These are phyloP conservation scores for Myxozyma udenii DNA, from an alignment of 805 yeast genomes.

Conservation along the genomic window DNA sequence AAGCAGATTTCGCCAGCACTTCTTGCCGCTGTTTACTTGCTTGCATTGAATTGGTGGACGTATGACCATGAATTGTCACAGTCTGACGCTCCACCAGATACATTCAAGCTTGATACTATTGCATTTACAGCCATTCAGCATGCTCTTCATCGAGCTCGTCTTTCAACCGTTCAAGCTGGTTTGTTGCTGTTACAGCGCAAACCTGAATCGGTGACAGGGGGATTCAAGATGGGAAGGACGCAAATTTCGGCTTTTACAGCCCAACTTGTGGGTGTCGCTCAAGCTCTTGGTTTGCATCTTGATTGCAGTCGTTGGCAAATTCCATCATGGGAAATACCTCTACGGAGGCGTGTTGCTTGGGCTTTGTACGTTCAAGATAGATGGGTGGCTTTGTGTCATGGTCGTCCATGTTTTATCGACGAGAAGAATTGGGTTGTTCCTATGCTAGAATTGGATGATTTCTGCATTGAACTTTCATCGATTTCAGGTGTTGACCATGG, in stretches of 20 bases:
- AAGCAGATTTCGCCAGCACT: conserved; percentile 30
- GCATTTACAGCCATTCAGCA: conserved; percentile 29
- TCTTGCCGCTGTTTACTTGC: conserved; percentile 32
- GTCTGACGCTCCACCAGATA: conserved; percentile 26
- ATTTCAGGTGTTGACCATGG: conserved; percentile 25
- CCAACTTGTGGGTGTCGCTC: conserved; percentile 32
- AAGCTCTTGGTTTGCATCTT: conserved; percentile 32
- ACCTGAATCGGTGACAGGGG: conserved; percentile 20
- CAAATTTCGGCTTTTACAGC: conserved; percentile 32
- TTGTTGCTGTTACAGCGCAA: conserved; percentile 36
- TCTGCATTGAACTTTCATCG: conserved; percentile 27
- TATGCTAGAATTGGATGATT: conserved; percentile 32
- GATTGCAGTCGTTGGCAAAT: conserved; percentile 34
- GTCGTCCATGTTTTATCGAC: conserved; percentile 32
- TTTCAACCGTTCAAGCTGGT: conserved; percentile 42
- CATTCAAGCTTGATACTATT: conserved; percentile 22
- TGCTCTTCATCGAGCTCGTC: conserved; percentile 35
- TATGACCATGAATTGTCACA: conserved; percentile 30
- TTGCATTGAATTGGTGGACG: conserved; percentile 34
- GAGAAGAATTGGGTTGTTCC: conserved; percentile 34
- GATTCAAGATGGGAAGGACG: conserved; percentile 20
- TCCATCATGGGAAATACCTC: conserved; percentile 35
- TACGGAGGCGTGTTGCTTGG: conserved; percentile 35
- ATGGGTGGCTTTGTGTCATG: conserved; percentile 33
- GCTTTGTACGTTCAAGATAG: conserved; percentile 34